Evolutionary conservation across 805 yeast species (phyloP).

Genomic region (Cyberlindnera mrakii): DNA sequence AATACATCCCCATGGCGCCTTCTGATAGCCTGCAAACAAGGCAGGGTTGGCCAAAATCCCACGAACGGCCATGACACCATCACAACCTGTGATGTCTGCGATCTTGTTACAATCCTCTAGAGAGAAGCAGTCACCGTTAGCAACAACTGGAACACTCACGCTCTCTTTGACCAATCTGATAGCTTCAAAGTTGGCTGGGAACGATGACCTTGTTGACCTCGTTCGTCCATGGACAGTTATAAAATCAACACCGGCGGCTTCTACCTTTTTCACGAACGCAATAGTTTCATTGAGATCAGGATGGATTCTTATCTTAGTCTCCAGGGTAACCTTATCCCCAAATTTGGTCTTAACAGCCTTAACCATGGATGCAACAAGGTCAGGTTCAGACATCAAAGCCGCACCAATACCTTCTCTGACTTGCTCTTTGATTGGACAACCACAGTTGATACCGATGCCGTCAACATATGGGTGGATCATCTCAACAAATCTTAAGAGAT

Average conservation of each 20-base stretch:
- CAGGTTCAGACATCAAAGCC: constrained; percentile 82
- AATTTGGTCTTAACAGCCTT: constrained; percentile 70
- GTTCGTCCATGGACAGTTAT: constrained; percentile 94
- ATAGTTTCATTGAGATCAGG: constrained; percentile 66
- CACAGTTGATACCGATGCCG: constrained; percentile 93
- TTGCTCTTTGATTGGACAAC: constrained; percentile 95
- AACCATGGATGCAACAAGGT: constrained; percentile 78
- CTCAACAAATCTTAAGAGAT: constrained; percentile 74
- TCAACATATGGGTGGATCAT: constrained; percentile 90
- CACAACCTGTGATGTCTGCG: constrained; percentile 62
- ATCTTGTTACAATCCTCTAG: constrained; percentile 61
- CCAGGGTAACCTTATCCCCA: constrained; percentile 69
- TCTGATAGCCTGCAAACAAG: constrained; percentile 63
- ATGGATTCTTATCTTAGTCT: constrained; percentile 90
- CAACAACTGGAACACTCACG: constrained; percentile 73
- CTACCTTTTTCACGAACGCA: constrained; percentile 64
- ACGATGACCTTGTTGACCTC: constrained; percentile 74
- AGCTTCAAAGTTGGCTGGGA: constrained; percentile 79
- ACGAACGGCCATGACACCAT: constrained; percentile 94
- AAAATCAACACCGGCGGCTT: constrained; percentile 86
- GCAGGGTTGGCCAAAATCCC: constrained; percentile 87
- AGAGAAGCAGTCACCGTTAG: constrained; percentile 91
- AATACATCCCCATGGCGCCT: constrained; percentile 87
- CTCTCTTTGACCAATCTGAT: constrained; percentile 53
- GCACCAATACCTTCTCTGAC: constrained; percentile 96